These are phyloP conservation scores for Termitomyces sp. DNA, from an alignment of 768 basidiomycete genomes.

Conservation along the genomic window DNA sequence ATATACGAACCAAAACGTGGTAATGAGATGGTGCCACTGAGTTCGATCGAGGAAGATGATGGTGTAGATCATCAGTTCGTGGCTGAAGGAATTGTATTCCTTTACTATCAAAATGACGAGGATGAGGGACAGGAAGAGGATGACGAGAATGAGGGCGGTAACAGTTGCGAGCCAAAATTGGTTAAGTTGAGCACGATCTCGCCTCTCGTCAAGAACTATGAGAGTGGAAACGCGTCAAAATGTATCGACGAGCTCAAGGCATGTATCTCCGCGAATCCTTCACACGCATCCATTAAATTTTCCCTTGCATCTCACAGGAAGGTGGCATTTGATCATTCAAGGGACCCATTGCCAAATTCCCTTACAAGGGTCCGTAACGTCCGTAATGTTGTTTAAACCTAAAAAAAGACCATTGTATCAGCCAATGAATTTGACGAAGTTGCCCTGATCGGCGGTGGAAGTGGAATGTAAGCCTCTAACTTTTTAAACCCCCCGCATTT, in stretches of 20 bases:
- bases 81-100: conserved; percentile 49
- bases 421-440: conserved; percentile 83
- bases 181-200: conserved; percentile 44
- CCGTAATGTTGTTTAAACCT: neutral
- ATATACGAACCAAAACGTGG: conserved; percentile 51
- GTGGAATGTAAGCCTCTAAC: conserved; percentile 64
- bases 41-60: conserved; percentile 38
- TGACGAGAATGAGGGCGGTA: conserved; percentile 21
- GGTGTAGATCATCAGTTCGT: conserved; percentile 36
- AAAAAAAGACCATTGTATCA: conserved; percentile 21
- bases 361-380: conserved; percentile 61
- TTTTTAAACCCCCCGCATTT: conserved; percentile 7
- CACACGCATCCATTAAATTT: neutral
- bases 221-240: conserved; percentile 55
- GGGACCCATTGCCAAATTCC: conserved; percentile 86
- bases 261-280: neutral
- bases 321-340: conserved; percentile 85
- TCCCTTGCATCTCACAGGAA: conserved; percentile 26
- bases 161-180: conserved; percentile 19
- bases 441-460: conserved; percentile 88
- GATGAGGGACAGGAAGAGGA: conserved; percentile 60
- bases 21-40: conserved; percentile 43
- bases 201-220: conserved; percentile 81
- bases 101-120: conserved; percentile 48
- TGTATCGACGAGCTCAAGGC: conserved; percentile 55